Evolutionary conservation across 306 rosid genomes (phyloP), one percentile per base, ranked within the genome.

Genomic region (Spatholobus suberectus): DNA sequence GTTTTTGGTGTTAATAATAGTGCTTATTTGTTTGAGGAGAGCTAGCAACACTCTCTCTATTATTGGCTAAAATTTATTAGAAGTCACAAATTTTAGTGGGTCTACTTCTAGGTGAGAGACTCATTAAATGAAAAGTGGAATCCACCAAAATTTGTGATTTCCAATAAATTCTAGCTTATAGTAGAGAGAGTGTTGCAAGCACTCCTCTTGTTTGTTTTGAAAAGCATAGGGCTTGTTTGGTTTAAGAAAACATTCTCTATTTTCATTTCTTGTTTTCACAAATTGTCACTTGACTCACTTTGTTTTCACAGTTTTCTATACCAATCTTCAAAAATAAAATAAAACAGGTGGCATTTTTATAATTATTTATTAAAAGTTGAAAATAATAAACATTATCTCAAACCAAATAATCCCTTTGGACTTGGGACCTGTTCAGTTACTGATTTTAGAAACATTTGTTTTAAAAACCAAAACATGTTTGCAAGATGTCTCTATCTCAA

Each of bases 401-500:
- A 29, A 17, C 41, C 41, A 59, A 59, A 26, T 10, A 57, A 57
- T 21, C 15, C 34, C 32, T 21, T 57, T 4, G 61, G 27, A 54
- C 9, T 54, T 20, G 3, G 61, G 26, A 54, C 70, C 38, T 1
- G 38, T 82, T 82, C 21, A 3, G n/a, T 38, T 73, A 26, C 21
- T 80, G 35, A 29, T 34, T 81, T 5, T 18, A 40, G 70, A 35
- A 73, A 73, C 34, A 47, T 37, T 23, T 40, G 37, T 52, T 66
- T 49, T 73, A 1, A 35, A 63, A 47, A 61, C 74, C 40, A 47
- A 47, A 81, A 47, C 41, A 73, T 61, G 54, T 21, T 57, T 51
- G 20, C 15, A 71, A 29, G 32, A 29, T 29, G 32, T 29, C 32
- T 29, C 32, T 29, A 29, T 57, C 77, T 27, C 73, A 81, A 37